Base-by-base conservation (phyloP, 2,329 filamentous ascomycete genomes). In the Stromatinia cepivora region DNA sequence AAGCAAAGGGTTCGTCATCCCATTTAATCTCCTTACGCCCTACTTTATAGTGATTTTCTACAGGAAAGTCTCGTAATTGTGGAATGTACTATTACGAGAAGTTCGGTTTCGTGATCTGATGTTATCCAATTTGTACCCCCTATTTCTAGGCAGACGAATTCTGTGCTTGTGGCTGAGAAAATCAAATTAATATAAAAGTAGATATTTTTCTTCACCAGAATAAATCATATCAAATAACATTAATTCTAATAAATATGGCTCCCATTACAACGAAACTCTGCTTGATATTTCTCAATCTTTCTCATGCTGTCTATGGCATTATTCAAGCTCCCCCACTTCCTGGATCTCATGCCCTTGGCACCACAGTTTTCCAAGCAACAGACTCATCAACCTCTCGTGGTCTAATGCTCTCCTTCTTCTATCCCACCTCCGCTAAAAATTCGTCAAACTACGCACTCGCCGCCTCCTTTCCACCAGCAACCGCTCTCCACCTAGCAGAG, bases 361-460 rank as follows among this genome's bases (percentile, higher is more conserved):
- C 66, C 15, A 69, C 66, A 7, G 50, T 46, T 17, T 59, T 69
- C n/a, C 58, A 69, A 48, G 46, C 53, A 20, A 64, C 46, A 0
- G 58, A 69, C 50, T 46, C 66, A 11, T 46, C 48, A 15, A 69
- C 66, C 28, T 64, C 66, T 6, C 67, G 62, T 25, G 36, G 42
- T 36, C 46, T 69, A n/a, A 69, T 69, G 67, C 61, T 66, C 7
- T 69, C 67, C 42, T 9, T 69, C 34, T 69, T 69, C 67, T 69
- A 69, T 31, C 67, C 67, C 20, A 66, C 67, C 9, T 64, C 66
- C 9, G 34, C 31, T 48, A 39, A 52, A 28, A 52, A 52, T 15
- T 42, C 57, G 3, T 39, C 46, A 22, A 66, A 25, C 34, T 46
- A 36, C 15, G 8, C 46, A 9, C 22, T 63, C 13, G 25, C 66